Conservation (phyloP, 2,329 filamentous ascomycete genomes). For the Aspergillus awamori region DNA sequence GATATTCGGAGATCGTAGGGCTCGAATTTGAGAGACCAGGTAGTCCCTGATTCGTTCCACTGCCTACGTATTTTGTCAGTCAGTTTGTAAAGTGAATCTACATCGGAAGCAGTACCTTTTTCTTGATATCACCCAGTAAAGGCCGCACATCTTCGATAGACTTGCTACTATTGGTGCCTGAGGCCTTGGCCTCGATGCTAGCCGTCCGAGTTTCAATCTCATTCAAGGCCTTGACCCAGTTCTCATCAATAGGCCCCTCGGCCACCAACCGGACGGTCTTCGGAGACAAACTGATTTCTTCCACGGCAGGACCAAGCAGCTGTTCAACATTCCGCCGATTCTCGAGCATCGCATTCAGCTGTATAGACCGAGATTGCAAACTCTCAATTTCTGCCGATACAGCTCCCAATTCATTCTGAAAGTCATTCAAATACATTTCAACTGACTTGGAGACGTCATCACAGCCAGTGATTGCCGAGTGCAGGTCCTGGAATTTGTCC, state of each 20-base stretch:
- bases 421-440: constrained; percentile 87
- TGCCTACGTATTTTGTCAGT: constrained; percentile 56
- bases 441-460: constrained; percentile 93
- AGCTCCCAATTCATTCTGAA: constrained; percentile 86
- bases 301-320: constrained; percentile 81
- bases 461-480: constrained; percentile 83
- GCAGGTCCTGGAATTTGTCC: constrained; percentile 84
- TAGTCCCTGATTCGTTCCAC: constrained; percentile 93
- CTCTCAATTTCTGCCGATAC: constrained; percentile 96
- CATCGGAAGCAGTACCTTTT: constrained; percentile 61
- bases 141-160: constrained; percentile 83
- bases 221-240: constrained; percentile 79
- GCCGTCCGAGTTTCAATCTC: constrained; percentile 80
- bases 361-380: constrained; percentile 80
- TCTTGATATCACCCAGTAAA: constrained; percentile 78
- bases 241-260: constrained; percentile 86
- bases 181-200: constrained; percentile 68
- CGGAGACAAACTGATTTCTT: constrained; percentile 88
- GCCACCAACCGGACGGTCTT: constrained; percentile 80
- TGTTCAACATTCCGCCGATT: constrained; percentile 90
- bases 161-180: constrained; percentile 66
- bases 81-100: neutral
- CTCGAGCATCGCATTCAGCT: constrained; percentile 80
- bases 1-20: constrained; percentile 89
- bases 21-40: constrained; percentile 91